Evolutionary conservation across 1,139 yeast species (phyloP), one percentile per base, ranked within the genome.

Genomic region (Pichia sp.): DNA sequence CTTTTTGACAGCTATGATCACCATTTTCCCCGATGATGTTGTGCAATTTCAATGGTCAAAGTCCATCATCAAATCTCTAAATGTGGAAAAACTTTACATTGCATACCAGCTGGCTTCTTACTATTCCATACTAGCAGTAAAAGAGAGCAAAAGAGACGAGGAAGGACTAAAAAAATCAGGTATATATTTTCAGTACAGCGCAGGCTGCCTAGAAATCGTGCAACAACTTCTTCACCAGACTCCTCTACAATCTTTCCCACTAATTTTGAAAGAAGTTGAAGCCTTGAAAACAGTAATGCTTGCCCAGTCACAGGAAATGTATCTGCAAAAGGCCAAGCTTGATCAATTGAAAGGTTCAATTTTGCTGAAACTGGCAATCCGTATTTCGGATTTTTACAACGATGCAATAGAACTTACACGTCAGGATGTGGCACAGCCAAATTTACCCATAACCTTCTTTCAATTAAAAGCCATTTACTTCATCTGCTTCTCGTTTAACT

Each of bases 231-330:
- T 12, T 36, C 7, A 14, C 4, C 16, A 12, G 16, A 6, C 40
- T 16, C n/a, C 14, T 36, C 7, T 12, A 16, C 14, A 7, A 10
- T 12, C 31, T 30, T 27, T 20, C 8, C 12, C 45, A 6, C 10
- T 29, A 1, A 30, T 29, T 9, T 17, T 24, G 6, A 17, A 27
- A 4, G 40, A 43, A 33, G 17, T 40, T 2, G 16, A 33, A 14
- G 16, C 80, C 2, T 64, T 84, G 46, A 64, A 74, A 42, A 58
- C 57, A n/a, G 62, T 90, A 27, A 80, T 82, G 80, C 66, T 87
- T 44, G 95, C 95, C 0, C 96, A 90, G 64, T 95, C 97, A 0
- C 97, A 91, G 67, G 97, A 92, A 65, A 76, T 82, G 10, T 83
- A 86, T 54, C 91, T 97, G 96, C 83, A 79, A 51, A 84, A 84